Evolutionary conservation across 345 rosid species (phyloP).

Genomic region (Hibiscus mutabilis): DNA sequence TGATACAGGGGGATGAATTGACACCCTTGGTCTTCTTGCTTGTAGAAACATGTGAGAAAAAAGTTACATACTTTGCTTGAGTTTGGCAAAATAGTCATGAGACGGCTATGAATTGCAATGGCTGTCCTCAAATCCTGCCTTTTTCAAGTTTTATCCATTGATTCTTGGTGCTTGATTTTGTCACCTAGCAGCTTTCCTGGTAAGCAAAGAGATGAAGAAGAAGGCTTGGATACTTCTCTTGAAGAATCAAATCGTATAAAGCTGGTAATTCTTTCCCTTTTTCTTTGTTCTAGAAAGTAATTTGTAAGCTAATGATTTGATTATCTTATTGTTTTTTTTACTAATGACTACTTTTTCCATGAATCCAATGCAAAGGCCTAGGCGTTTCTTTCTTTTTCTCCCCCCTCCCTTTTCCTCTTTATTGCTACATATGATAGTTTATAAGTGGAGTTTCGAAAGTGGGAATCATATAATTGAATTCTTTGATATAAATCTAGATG

Average conservation of each 20-base stretch:
- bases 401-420: background rate
- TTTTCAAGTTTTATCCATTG: slow-evolving; percentile 14
- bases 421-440: slow-evolving; percentile 4
- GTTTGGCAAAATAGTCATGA: slow-evolving; percentile 5
- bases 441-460: background rate
- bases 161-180: slow-evolving; percentile 25
- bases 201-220: slow-evolving; percentile 48
- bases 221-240: slow-evolving; percentile 30
- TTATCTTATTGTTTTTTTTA: slow-evolving; percentile 30
- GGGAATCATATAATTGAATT: background rate
- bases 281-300: background rate
- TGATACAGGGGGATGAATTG: slow-evolving; percentile 18
- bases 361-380: slow-evolving; percentile 12
- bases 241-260: slow-evolving; percentile 48
- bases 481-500: slow-evolving; percentile 10
- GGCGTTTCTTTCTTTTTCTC: background rate
- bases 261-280: slow-evolving; percentile 41
- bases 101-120: slow-evolving; percentile 12
- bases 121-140: slow-evolving; percentile 18
- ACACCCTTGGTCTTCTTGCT: too few relatives aligned
- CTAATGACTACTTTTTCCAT: slow-evolving; percentile 22
- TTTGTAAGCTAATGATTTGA: slow-evolving; percentile 16
- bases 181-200: slow-evolving; percentile 61
- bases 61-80: slow-evolving; percentile 11
- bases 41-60: background rate